Base-by-base conservation (phyloP, 148 eudicot species). In the Rhododendron vialii region DNA sequence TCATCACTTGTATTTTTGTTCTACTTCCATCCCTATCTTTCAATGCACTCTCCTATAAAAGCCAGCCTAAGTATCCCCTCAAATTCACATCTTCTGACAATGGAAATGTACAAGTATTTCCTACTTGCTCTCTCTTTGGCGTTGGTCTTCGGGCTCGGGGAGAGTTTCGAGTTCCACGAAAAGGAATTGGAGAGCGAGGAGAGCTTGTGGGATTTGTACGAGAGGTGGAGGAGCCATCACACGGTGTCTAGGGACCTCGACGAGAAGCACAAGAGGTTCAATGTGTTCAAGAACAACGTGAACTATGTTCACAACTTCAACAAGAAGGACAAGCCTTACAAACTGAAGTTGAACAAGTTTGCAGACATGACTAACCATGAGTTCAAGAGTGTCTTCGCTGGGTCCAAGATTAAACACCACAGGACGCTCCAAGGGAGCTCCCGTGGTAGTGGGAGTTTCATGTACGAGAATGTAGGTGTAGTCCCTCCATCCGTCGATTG, bases 151-250 rank as follows among this genome's bases (percentile, higher is more conserved):
- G 86, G 90, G 2, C 89, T 92, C 67, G 85, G 91, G 0, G 85
- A 90, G 80, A 86, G 93, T 47, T 92, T 95, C 47, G 97, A 96
- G 75, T 93, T 88, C 92, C 91, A 90, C 22, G 98, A 93, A 67
- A 88, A 86, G 81, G 99, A 96, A 24, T 82, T 96, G 61, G 99
- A 95, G 74, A 92, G 94, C n/a, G 98, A 96, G 30, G 96, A 96
- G 63, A 85, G 91, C 43, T 85, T 96, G 33, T 95, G 98, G 99
- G 92, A 89, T 24, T 51, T 96, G 84, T 96, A 96, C 86, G 96
- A 96, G 93, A 90, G 99, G 88, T 96, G 99, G 99, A 91, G 99
- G 91, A 93, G 91, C 90, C 94, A 95, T 89, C 99, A 96, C 90
- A 94, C 96, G 13, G 92, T 94, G 84, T 93, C 99, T 0, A 89